Evolutionary conservation across 2,329 filamentous ascomycete genomes (phyloP).

Genomic region (Penicillium palitans): DNA sequence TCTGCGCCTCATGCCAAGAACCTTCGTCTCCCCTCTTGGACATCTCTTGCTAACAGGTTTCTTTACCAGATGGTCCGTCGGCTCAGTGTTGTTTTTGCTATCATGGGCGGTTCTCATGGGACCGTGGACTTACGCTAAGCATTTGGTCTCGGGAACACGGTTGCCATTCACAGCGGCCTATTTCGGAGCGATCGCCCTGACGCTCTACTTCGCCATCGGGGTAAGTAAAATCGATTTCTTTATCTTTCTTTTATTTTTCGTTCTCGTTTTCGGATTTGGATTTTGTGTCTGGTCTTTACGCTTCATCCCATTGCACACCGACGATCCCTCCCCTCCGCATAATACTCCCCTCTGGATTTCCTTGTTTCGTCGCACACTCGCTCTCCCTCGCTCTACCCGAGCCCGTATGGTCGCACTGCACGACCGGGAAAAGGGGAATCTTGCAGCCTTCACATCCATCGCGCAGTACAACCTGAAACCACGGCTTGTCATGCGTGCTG

Average conservation of each 20-base stretch:
- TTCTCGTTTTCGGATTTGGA: not conserved
- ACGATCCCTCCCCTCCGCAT: conserved; percentile 8
- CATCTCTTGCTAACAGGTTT: conserved; percentile 27
- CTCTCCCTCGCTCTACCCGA: conserved; percentile 1
- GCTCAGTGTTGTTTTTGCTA: conserved; percentile 82
- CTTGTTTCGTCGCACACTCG: conserved; percentile 10
- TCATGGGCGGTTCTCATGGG: conserved; percentile 97
- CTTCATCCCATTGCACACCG: not conserved
- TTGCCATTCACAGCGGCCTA: conserved; percentile 92
- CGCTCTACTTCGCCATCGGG: conserved; percentile 86
- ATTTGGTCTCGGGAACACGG: conserved; percentile 79
- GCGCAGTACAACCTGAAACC: conserved; percentile 19
- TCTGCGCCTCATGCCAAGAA: conserved; percentile 27
- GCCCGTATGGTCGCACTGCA: conserved; percentile 16
- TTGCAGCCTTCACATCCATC: conserved; percentile 21
- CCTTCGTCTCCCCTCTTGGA: conserved; percentile 1
- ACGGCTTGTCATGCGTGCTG: conserved; percentile 7
- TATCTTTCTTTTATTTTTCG: conserved; percentile 7
- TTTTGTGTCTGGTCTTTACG: not conserved
- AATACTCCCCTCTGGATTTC: conserved; percentile 9
- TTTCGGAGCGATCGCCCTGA: conserved; percentile 88
- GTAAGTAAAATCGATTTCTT: conserved; percentile 59
- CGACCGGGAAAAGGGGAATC: conserved; percentile 19
- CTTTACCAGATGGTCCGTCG: conserved; percentile 81
- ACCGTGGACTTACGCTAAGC: conserved; percentile 75